A percentile compares a stretch with the other conserved stretches of the same genome.
These are phyloP conservation scores for Gracilaria vermiculophylla DNA, from an alignment of 23 red algal species.

Conservation along the genomic window DNA sequence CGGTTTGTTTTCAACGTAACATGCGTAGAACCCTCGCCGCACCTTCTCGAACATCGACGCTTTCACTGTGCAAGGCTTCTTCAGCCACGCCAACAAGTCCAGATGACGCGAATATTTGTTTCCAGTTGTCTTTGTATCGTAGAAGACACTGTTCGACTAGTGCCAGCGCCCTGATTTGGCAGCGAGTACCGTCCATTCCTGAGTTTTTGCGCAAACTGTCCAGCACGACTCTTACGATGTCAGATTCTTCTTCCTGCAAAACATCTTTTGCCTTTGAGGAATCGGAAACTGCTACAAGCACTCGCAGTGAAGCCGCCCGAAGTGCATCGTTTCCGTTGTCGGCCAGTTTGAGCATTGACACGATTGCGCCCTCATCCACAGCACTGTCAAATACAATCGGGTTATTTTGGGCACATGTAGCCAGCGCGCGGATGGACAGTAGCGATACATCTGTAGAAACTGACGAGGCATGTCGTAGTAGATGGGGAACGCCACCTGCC, in stretches of 20 bases:
- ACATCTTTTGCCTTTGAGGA: neutral
- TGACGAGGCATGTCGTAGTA: constrained; percentile 20
- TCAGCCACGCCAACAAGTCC: constrained; percentile 15
- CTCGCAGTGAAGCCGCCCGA: constrained; percentile 44
- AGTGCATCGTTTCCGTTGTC: constrained; percentile 8
- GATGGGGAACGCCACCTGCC: constrained; percentile 24
- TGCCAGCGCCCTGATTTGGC: constrained; percentile 39
- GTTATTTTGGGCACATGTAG: constrained; percentile 60
- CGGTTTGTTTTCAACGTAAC: neutral
- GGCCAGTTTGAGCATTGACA: constrained; percentile 7
- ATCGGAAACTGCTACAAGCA: constrained; percentile 32
- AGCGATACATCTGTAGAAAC: neutral
- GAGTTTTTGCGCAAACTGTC: neutral
- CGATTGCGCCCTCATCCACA: constrained; percentile 26
- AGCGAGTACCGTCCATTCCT: constrained; percentile 31
- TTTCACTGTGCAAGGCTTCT: neutral
- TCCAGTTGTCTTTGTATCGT: neutral
- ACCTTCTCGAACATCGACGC: constrained; percentile 37
- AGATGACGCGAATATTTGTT: neutral
- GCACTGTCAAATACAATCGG: constrained; percentile 39
- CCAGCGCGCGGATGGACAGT: constrained; percentile 18
- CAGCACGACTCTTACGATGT: neutral
- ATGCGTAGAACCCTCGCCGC: constrained; percentile 29
- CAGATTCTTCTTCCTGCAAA: neutral
- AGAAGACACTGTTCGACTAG: constrained; percentile 20